These are phyloP conservation scores for Neonectria ditissima DNA, from an alignment of 2,329 filamentous ascomycete species.

Conservation along the genomic window DNA sequence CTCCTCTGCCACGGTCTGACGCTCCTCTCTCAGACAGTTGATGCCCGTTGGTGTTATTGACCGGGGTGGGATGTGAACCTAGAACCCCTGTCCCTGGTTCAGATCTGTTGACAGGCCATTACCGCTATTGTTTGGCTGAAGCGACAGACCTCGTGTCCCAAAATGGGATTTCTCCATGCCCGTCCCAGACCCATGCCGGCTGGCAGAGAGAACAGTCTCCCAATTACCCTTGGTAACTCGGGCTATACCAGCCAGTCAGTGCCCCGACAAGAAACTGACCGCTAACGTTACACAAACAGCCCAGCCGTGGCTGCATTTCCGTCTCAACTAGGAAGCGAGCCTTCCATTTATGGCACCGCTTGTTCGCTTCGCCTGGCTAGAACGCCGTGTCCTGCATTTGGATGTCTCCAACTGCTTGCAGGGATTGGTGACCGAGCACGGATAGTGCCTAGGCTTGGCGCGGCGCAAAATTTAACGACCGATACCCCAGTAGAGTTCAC, in stretches of 20 bases:
- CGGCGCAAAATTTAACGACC: not conserved
- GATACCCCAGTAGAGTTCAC: constrained; percentile 10
- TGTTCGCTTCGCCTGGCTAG: constrained; percentile 5
- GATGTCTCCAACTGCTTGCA: constrained; percentile 3
- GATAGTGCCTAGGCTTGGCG: constrained; percentile 10
- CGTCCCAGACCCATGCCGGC: constrained; percentile 20
- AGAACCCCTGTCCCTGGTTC: constrained; percentile 31
- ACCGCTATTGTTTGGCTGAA: constrained; percentile 41
- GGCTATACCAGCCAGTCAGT: constrained; percentile 25
- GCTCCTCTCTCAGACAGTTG: constrained; percentile 17
- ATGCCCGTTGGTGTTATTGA: constrained; percentile 20
- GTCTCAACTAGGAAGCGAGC: constrained; percentile 8
- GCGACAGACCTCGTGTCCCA: constrained; percentile 48
- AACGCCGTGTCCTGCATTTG: constrained; percentile 14
- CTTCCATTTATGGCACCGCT: constrained; percentile 16
- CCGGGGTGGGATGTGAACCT: constrained; percentile 16
- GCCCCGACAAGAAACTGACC: constrained; percentile 13
- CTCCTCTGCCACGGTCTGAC: constrained; percentile 1
- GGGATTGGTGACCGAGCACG: not conserved
- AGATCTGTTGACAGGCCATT: constrained; percentile 41
- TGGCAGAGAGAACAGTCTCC: constrained; percentile 28
- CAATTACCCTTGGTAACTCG: constrained; percentile 32
- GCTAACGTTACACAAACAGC: constrained; percentile 26
- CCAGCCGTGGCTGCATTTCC: constrained; percentile 6
- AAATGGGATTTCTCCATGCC: constrained; percentile 44